A percentile compares a stretch with the other conserved stretches of the same genome.
These are phyloP conservation scores for Astrothelium macrocarpum DNA, from an alignment of 495 filamentous ascomycete genomes.

Conservation along the genomic window DNA sequence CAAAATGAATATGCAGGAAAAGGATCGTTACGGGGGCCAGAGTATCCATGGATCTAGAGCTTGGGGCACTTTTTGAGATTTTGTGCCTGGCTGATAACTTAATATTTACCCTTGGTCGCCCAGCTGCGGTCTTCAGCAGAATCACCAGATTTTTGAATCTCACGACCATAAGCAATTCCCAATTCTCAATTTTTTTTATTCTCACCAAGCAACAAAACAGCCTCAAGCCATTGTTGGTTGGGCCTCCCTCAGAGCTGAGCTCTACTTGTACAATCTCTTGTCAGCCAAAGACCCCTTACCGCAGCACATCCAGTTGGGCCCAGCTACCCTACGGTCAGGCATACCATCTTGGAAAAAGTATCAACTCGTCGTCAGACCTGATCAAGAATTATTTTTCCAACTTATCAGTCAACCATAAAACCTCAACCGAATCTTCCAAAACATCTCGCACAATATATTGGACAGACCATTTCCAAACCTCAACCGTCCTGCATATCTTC, in stretches of 20 bases:
- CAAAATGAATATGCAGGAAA: slow-evolving; percentile 1
- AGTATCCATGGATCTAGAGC: slow-evolving; percentile 1
- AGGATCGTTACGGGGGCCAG: not conserved
- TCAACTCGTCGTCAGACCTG: not conserved
- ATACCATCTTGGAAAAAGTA: not conserved
- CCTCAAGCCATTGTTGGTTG: not conserved
- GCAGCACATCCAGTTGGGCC: not conserved
- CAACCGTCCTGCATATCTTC: too few species aligned
- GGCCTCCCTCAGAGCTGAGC: not conserved
- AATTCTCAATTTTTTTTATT: not conserved
- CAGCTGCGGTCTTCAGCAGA: not conserved
- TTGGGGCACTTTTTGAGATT: not conserved
- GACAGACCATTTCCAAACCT: not conserved
- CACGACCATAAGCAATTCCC: too few species aligned
- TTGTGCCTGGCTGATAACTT: not conserved
- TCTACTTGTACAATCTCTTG: not conserved
- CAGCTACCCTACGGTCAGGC: not conserved
- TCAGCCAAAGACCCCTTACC: not conserved
- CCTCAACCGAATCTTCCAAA: not conserved
- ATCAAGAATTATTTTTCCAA: not conserved
- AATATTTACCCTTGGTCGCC: not conserved
- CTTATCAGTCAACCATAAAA: not conserved
- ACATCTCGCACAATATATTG: not conserved
- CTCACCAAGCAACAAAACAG: not conserved
- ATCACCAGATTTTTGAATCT: not conserved